Evolutionary conservation across 106 monocot species (phyloP), one percentile per base, ranked within the genome.

Genomic region (Agapanthus africanus): DNA sequence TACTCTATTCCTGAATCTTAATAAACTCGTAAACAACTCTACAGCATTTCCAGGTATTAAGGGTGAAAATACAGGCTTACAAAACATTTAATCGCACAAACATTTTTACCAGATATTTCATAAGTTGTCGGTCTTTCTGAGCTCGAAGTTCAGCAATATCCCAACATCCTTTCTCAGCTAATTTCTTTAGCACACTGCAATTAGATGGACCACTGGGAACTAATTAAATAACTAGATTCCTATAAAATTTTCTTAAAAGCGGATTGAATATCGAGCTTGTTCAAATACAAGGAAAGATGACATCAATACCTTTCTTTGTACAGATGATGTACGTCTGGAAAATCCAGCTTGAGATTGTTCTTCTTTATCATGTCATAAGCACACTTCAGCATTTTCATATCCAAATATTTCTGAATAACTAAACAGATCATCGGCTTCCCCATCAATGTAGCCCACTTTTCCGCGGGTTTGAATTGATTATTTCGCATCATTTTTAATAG

Each of bases 111-210:
- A 99, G 75, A 70, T 87, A 92, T 40, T 85, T 83, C 37, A 92
- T 65, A 77, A 92, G 92, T 75, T 83, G 73, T n/a, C 63, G 79
- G 65, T 99, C 85, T 21, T 90, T 82, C 71, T 87, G 82, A 33
- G 92, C 69, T 78, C 79, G 82, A 15, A 77, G 23, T 67, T 99
- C 97, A 49, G 97, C 97, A 82, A 92, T 54, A 65, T 99, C 97
- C 97, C 92, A 99, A 59, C 80, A 89, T n/a, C 92, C 97, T 78
- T 92, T 92, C 63, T 87, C 89, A 69, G 92, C 92, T 63, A 99
- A 70, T 54, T 99, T 91, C 76, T 92, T 91, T 27, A 99, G 50
- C 63, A 72, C 79, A 68, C 92, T 91, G 74, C 65, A 81, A 42
- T 67, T 23, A 23, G 33, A 68, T 32, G 67, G 10, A 42, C 7